Base-by-base conservation (phyloP, 352 stramenopile species). In the Globisporangium carolinianum region DNA sequence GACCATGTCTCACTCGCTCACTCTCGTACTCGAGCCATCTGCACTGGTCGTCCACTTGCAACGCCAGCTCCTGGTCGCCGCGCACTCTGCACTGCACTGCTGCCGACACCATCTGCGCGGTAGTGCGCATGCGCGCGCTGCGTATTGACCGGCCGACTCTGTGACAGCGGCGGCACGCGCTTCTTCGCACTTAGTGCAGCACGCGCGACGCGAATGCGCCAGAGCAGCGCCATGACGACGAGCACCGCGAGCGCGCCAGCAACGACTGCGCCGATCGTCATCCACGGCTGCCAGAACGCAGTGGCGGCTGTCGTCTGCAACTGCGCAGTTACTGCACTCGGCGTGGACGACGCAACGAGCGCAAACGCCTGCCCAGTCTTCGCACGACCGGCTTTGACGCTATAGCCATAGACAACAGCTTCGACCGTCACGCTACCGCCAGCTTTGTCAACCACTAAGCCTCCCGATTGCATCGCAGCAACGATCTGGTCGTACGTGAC, bases 261-360 rank as follows among this genome's bases (percentile, higher is more conserved):
- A 9, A 87, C 61, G 45, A 88, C 67, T 2, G 69, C 65, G 15
- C 73, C 80, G 55, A 90, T 79, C 14, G 72, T 87, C 77, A 90
- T 90, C 80, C 80, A 90, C 14, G 80, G 77, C 63, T 90, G 73
- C 80, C 77, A 90, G 61, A 88, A 87, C 4, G 45, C 51, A 2
- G 49, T 50, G 9, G 57, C 56, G 0, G 48, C 53, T 1, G 17
- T 48, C 0, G 32, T 47, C 1, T 38, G 39, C 9, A 66, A 59
- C 9, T 53, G 68, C 6, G 75, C 72, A 6, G 69, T 71, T 1
- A 79, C 75, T 0, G 62, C 72, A 0, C 69, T 78, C 9, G 79
- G 75, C 0, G 75, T 83, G 4, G 83, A 89, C 2, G 83, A 93
- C 6, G 83, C 83, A n/a, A 93, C 83, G 6, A 93, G 72, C 32